Evolutionary conservation across 75 land plant genomes (phyloP), one percentile per base, ranked within the genome.

Genomic region (Larix kaempferi): DNA sequence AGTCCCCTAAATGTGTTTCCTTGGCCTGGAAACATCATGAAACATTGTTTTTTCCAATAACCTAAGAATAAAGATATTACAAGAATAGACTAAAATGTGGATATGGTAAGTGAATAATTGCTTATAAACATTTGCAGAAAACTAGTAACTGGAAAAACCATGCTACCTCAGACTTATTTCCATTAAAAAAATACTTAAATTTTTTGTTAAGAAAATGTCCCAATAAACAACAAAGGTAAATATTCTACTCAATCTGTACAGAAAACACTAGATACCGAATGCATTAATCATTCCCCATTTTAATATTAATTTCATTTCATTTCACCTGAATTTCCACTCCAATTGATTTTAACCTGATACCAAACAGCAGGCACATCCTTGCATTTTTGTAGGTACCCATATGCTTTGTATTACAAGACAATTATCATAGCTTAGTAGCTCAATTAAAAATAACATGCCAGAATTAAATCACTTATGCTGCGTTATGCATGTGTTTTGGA

Each of bases 321-420:
- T 49, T 10, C 54, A 95, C 99, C 81, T 84, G 94, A 55, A 78
- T 89, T 95, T 23, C 93, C 91, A 73, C 82, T 82, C 56, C 82
- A 86, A 72, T 72, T 86, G 44, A 93, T 78, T 75, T 87, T 84
- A 66, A 95, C 75, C 79, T 78, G 83, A 82, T 98, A 95, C 79
- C 79, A 85, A 82, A 95, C 90, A 86, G 86, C 64, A 61, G 98
- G 94, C 72, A 81, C 37, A 74, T 78, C 78, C 72, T 71, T 84
- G 59, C 86, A 86, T 71, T 87, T 78, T 76, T 78, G 83, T 73
- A 95, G 69, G 82, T 98, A 98, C 56, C 90, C 98, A 79, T 85
- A 81, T 57, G 99, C 96, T 85, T 98, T 98, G 88, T 52, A 62
- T 59, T 27, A 29, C 4, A 61, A 79, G 22, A 29, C 29, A 65